Conservation (phyloP, 2,329 filamentous ascomycete genomes). For the Incumbomyces lentus region DNA sequence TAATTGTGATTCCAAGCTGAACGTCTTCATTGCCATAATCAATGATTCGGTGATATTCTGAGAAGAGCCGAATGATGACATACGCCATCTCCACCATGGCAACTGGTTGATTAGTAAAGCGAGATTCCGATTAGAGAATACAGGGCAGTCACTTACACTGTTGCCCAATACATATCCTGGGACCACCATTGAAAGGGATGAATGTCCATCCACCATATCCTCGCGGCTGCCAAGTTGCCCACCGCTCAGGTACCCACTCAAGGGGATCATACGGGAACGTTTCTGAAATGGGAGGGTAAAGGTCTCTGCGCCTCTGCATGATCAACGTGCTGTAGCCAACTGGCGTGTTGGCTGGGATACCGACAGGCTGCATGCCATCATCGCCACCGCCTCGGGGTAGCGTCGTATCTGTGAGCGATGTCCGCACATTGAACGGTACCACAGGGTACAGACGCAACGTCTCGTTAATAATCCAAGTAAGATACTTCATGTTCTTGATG, state of each 20-base stretch:
- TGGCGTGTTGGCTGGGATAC: slow-evolving; percentile 38
- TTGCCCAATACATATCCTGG: slow-evolving; percentile 47
- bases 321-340: slow-evolving; percentile 42
- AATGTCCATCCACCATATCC: slow-evolving; percentile 38
- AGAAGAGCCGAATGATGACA: slow-evolving; percentile 33
- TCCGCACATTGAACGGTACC: slow-evolving; percentile 69
- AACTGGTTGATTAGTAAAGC: slow-evolving; percentile 21
- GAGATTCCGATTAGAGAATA: neutral
- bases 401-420: slow-evolving; percentile 61
- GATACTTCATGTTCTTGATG: slow-evolving; percentile 79
- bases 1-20: slow-evolving; percentile 11
- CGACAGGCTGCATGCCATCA: slow-evolving; percentile 36
- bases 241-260: slow-evolving; percentile 42
- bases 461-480: slow-evolving; percentile 62
- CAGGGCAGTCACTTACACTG: slow-evolving; percentile 30
- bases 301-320: slow-evolving; percentile 41
- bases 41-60: slow-evolving; percentile 30
- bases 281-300: slow-evolving; percentile 35
- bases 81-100: slow-evolving; percentile 50
- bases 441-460: slow-evolving; percentile 66
- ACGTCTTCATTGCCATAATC: slow-evolving; percentile 20
- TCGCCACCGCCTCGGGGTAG: slow-evolving; percentile 55
- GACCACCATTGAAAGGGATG: slow-evolving; percentile 45
- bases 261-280: slow-evolving; percentile 31
- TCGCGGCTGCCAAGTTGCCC: slow-evolving; percentile 42